Percentiles rank a stretch among this genome's conserved stretches.
Evolutionary conservation across 1,284 basidiomycete genomes (phyloP).

Genomic region (Cystobasidium slooffiae): DNA sequence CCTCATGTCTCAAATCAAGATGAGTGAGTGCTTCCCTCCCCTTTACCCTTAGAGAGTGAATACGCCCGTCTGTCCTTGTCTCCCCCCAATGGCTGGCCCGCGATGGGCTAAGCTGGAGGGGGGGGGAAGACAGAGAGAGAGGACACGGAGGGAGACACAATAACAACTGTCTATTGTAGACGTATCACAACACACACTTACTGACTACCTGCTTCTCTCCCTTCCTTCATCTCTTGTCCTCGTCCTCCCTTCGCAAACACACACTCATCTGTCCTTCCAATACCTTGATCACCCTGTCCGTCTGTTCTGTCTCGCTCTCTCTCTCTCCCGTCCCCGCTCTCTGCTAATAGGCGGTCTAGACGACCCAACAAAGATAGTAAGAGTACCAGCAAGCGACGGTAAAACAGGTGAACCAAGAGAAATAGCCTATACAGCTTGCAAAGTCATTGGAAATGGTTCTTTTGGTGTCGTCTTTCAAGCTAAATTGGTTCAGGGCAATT

Average conservation of each 20-base stretch:
- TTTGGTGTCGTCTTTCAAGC: conserved; percentile 96
- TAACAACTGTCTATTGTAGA: too few relatives aligned
- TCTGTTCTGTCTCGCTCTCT: neutral
- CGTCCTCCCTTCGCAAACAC: too few relatives aligned
- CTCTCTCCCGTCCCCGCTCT: conserved; percentile 3
- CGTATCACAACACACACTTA: too few relatives aligned
- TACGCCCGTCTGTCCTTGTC: neutral
- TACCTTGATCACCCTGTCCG: too few relatives aligned
- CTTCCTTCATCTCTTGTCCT: too few relatives aligned
- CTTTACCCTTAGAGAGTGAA: too few relatives aligned
- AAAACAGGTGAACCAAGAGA: conserved; percentile 86
- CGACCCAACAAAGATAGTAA: conserved; percentile 92
- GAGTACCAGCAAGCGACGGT: conserved; percentile 92
- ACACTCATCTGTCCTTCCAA: too few relatives aligned
- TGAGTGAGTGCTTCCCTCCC: conserved; percentile 27
- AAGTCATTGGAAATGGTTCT: conserved; percentile 97
- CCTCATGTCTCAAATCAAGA: conserved; percentile 43
- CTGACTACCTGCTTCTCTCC: too few relatives aligned
- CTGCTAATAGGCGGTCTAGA: conserved; percentile 59
- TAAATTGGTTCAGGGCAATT: conserved; percentile 58
- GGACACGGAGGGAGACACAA: neutral
- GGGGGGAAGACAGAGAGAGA: neutral
- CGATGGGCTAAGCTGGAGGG: neutral
- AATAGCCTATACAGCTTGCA: conserved; percentile 94
- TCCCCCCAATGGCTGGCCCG: conserved; percentile 21